Evolutionary conservation across 2,329 filamentous ascomycete species (phyloP), one percentile per base, ranked within the genome.

Genomic region (Madurella fahalii): DNA sequence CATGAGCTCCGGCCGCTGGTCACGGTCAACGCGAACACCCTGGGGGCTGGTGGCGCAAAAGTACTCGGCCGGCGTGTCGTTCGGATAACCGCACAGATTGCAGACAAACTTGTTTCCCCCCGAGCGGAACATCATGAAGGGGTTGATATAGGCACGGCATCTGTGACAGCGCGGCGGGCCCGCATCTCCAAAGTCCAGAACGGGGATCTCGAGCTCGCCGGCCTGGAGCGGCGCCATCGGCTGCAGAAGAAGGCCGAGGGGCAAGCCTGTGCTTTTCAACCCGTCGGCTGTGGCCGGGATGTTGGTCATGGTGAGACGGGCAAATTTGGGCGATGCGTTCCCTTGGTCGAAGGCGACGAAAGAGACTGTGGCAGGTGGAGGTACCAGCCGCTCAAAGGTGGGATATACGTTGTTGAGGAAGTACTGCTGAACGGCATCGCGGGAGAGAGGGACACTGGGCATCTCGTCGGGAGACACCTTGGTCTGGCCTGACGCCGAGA

Each of bases 71-170:
- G 90, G 78, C 0, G 95, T 95, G 67, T 99, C 94, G 69, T 97
- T 99, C 47, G 94, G 91, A 69, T 97, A 95, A 18, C 89, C 94
- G 75, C 94, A 99, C 74, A 99, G 89, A 68, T 99, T 99, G 76
- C 94, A 99, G 50, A 96, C 90, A 69, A 96, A 95, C 69, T 95
- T 96, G 74, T 93, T 96, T 54, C 94, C 94, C 39, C 93, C 93
- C 15, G 88, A 87, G 56, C 88, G 83, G 79, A 99, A 99, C 68
- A 92, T 89, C 94, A 99, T 97, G 69, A 99, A 99, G 1, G 94
- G 94, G 68, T 99, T 99, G 74, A 99, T 95, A 73, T 99, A 99
- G 13, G 93, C 88, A 68, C 94, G 83, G 76, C 94, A 99, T 73
- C 94, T 82, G 65, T 90, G 84, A 72, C 94, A 99, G 69, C 94